Evolutionary conservation across 1,284 basidiomycete genomes (phyloP), one percentile per base, ranked within the genome.

Genomic region (Pascua guehoae): DNA sequence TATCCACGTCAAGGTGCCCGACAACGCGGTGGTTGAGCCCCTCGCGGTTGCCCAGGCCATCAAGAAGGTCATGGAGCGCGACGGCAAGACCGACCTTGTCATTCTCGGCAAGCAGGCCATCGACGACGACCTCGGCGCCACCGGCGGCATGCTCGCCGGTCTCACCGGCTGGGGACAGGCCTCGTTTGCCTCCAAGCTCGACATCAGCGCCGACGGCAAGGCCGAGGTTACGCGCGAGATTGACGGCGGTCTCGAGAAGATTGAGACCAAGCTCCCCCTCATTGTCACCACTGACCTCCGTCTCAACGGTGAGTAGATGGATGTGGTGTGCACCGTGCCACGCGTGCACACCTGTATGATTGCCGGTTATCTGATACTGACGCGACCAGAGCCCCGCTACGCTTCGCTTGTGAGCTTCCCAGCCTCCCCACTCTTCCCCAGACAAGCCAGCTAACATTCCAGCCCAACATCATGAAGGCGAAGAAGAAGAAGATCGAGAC

Each of bases 81-180:
- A 60, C 32, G 62, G 60, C 40, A 83, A 83, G 60, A 77, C 75
- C 49, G 94, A 98, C 69, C 69, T 98, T 57, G 87, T 98, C 53
- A 93, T 98, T 62, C 83, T 97, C 79, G 95, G 96, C n/a, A 98
- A 98, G 79, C 95, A 98, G 78, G 89, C 95, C 12, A 98, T 98
- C 67, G 95, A 98, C 78, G 94, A 96, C 68, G 95, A 98, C 76
- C 84, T 90, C 4, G 90, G 91, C n/a, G 88, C 94, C 79, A 98
- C 95, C 9, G 95, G 95, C 1, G 94, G 97, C 74, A 98, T 98
- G 90, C 83, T 98, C 42, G 94, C 95, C 16, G 95, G 92, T 3
- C 80, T 98, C 68, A 79, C 97, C 67, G 86, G 87, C 48, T 98
- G 93, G 90, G 85, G 88, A 11, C 95, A 98, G 79, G 95, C 90